A percentile compares a stretch with the other conserved stretches of the same genome.
Evolutionary conservation across 768 basidiomycete genomes (phyloP).

Genomic region (Amyloporia xantha): DNA sequence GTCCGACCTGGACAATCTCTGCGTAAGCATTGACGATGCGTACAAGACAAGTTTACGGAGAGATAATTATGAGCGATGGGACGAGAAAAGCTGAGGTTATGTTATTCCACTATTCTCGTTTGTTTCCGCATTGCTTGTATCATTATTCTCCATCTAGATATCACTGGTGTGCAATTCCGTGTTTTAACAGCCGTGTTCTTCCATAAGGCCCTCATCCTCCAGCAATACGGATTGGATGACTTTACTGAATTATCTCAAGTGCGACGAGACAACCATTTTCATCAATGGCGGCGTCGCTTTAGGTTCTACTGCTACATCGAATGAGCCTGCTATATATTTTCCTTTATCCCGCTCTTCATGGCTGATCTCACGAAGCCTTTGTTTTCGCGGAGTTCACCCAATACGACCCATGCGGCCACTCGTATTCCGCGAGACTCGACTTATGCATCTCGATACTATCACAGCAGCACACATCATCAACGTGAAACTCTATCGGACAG

Average conservation of each 20-base stretch:
- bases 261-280: no score
- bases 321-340: no score
- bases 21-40: constrained; percentile 58
- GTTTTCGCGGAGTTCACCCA: constrained; percentile 42
- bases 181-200: no score
- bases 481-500: not conserved
- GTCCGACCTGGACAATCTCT: constrained; percentile 70
- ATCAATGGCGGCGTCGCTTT: no score
- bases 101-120: not conserved
- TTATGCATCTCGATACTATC: constrained; percentile 86
- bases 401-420: constrained; percentile 83
- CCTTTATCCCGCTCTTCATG: no score
- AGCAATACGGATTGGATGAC: no score
- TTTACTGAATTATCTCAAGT: no score
- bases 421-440: constrained; percentile 72
- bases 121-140: constrained; percentile 9
- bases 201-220: no score
- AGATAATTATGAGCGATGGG: constrained; percentile 58
- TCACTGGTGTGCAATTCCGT: no score
- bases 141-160: constrained; percentile 9
- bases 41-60: constrained; percentile 55
- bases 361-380: not conserved
- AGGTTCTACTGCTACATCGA: no score
- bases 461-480: not conserved
- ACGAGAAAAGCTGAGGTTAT: constrained; percentile 48